Conservation (phyloP, 768 basidiomycete species). For the Termitomyces heimii region DNA sequence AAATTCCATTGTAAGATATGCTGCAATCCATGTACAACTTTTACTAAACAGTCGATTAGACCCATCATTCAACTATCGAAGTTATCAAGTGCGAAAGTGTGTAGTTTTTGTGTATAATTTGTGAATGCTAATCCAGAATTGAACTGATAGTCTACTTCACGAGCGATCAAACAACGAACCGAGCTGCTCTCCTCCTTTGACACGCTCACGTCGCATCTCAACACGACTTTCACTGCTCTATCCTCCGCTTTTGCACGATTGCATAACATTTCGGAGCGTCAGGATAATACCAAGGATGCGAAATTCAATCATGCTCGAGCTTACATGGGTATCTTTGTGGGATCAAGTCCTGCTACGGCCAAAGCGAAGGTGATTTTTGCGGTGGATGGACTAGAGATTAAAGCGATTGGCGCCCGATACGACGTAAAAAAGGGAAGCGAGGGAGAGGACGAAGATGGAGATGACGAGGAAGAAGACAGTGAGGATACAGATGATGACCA, state of each 20-base stretch:
- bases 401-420: conserved; percentile 30
- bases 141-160: conserved; percentile 31
- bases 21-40: conserved; percentile 25
- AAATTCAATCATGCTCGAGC: conserved; percentile 23
- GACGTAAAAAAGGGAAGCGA: conserved; percentile 21
- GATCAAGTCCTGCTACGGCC: conserved; percentile 57
- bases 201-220: conserved; percentile 65
- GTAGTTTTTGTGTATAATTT: conserved; percentile 7
- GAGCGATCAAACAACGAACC: conserved; percentile 50
- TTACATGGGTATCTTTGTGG: conserved; percentile 60
- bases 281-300: background rate
- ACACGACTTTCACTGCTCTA: conserved; percentile 68
- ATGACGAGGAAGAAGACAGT: conserved; percentile 13
- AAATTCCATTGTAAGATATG: conserved; percentile 55
- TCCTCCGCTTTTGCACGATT: conserved; percentile 56
- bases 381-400: conserved; percentile 59
- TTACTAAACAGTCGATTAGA: conserved; percentile 24
- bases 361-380: conserved; percentile 57
- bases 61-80: conserved; percentile 61
- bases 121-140: background rate
- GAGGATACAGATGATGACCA: conserved; percentile 13
- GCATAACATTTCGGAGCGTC: background rate
- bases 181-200: conserved; percentile 66
- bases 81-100: conserved; percentile 42
- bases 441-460: conserved; percentile 10